phyloP scores from a whole-genome alignment of 345 rosid species.

The Eutrema japonicum region DNA sequence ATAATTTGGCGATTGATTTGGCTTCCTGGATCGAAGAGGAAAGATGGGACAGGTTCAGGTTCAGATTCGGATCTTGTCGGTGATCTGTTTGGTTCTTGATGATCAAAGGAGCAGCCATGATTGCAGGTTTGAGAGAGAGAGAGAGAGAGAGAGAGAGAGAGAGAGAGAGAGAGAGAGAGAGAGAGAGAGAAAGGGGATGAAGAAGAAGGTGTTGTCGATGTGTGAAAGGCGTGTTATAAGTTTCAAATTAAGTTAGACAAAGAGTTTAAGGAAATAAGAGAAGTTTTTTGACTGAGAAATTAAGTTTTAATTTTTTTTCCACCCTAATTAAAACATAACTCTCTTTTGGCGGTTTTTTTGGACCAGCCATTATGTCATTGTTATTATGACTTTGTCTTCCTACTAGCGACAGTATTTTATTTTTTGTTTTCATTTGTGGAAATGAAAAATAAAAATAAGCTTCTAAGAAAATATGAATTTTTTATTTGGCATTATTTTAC shows the following conservation, averaged over 20 bases:
- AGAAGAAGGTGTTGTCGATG: constrained; percentile 36
- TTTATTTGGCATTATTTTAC: background rate
- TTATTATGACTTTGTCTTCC: constrained; percentile 35
- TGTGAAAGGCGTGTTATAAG: constrained; percentile 35
- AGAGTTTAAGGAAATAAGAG: constrained; percentile 11
- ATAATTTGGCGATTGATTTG: constrained; percentile 57
- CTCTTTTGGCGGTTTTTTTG: constrained; percentile 41
- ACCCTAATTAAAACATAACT: constrained; percentile 12
- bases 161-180: constrained; percentile 29
- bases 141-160: constrained; percentile 23
- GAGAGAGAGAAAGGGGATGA: constrained; percentile 16
- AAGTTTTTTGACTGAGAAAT: constrained; percentile 29
- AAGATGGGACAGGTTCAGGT: constrained; percentile 35
- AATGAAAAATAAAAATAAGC: background rate
- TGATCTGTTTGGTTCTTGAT: constrained; percentile 46
- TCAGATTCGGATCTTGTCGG: constrained; percentile 38
- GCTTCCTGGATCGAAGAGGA: constrained; percentile 54
- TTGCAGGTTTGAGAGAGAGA: constrained; percentile 43
- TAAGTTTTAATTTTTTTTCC: background rate
- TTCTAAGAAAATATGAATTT: background rate
- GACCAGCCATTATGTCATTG: constrained; percentile 38
- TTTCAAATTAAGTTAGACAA: constrained; percentile 35
- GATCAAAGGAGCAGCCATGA: constrained; percentile 50
- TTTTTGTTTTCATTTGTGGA: background rate
- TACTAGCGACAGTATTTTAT: constrained; percentile 5